phyloP scores from a whole-genome alignment of 202 grass and related monocot genomes.

The Elaeis oleifera region DNA sequence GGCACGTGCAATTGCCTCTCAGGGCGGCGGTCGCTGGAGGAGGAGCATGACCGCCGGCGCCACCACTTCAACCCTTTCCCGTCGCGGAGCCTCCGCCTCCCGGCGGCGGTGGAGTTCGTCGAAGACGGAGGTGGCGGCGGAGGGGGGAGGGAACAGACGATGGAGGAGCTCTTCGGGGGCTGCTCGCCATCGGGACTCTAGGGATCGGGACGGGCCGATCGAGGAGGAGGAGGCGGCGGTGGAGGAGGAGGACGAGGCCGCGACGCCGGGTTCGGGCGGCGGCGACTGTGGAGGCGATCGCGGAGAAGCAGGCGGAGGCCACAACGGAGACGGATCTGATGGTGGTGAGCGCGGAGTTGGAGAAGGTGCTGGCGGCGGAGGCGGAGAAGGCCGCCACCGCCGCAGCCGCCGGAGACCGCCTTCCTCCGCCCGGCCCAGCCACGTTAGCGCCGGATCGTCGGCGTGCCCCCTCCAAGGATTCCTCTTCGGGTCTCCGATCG shows the following conservation, averaged over 20 bases:
- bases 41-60: slow-evolving; percentile 6
- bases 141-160: neutral
- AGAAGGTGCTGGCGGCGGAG: slow-evolving; percentile 63
- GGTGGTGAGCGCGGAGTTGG: slow-evolving; percentile 69
- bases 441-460: slow-evolving; percentile 24
- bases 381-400: slow-evolving; percentile 27
- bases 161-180: slow-evolving; percentile 20
- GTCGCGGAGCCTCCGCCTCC: slow-evolving; percentile 17
- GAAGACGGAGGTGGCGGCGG: slow-evolving; percentile 35
- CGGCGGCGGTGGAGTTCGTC: neutral
- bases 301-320: slow-evolving; percentile 57
- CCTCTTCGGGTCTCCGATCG: slow-evolving; percentile 69
- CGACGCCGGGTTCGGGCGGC: neutral
- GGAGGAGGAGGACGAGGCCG: slow-evolving; percentile 14
- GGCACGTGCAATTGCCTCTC: slow-evolving; percentile 38
- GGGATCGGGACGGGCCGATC: slow-evolving; percentile 31
- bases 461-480: slow-evolving; percentile 82
- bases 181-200: slow-evolving; percentile 73
- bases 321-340: slow-evolving; percentile 82
- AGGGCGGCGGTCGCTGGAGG: slow-evolving; percentile 30
- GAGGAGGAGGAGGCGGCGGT: neutral
- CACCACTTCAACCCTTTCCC: slow-evolving; percentile 18
- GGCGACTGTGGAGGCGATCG: slow-evolving; percentile 40
- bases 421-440: slow-evolving; percentile 72
- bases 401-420: slow-evolving; percentile 13